These are phyloP conservation scores for Ceratobasidium sp. DNA, from an alignment of 1,284 basidiomycete genomes.

Conservation along the genomic window DNA sequence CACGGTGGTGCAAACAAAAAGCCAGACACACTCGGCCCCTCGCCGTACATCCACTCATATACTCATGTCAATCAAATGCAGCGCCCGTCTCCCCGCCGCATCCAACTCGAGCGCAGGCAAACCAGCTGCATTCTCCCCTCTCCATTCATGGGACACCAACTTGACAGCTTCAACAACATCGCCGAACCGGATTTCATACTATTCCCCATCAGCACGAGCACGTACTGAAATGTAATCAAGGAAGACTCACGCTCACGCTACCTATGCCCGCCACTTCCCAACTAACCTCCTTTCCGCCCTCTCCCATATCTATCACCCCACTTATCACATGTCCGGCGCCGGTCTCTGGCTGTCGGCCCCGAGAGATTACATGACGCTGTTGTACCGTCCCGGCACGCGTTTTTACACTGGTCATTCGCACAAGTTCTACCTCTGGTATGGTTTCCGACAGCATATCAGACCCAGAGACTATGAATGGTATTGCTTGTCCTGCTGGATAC, in stretches of 20 bases:
- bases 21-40: too few species aligned
- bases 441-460: neutral
- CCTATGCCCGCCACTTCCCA: neutral
- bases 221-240: neutral
- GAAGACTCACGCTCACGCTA: conserved; percentile 8
- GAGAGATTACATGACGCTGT: neutral
- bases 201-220: neutral
- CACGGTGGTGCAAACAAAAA: too few species aligned
- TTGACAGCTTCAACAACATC: conserved; percentile 1
- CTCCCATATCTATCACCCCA: conserved; percentile 5
- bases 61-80: conserved; percentile 15
- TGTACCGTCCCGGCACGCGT: conserved; percentile 18
- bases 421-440: conserved; percentile 13
- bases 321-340: neutral
- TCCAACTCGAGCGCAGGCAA: conserved; percentile 11
- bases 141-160: conserved; percentile 32
- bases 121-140: conserved; percentile 4
- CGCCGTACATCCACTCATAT: conserved; percentile 1
- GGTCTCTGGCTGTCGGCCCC: neutral
- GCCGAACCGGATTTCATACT: conserved; percentile 32
- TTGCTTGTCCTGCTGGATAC: conserved; percentile 15
- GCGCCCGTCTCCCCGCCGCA: neutral
- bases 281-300: conserved; percentile 16
- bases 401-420: conserved; percentile 1
- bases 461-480: conserved; percentile 19